These are phyloP conservation scores for Hypoxylon lienhwacheense DNA, from an alignment of 495 filamentous ascomycete genomes.

Conservation along the genomic window DNA sequence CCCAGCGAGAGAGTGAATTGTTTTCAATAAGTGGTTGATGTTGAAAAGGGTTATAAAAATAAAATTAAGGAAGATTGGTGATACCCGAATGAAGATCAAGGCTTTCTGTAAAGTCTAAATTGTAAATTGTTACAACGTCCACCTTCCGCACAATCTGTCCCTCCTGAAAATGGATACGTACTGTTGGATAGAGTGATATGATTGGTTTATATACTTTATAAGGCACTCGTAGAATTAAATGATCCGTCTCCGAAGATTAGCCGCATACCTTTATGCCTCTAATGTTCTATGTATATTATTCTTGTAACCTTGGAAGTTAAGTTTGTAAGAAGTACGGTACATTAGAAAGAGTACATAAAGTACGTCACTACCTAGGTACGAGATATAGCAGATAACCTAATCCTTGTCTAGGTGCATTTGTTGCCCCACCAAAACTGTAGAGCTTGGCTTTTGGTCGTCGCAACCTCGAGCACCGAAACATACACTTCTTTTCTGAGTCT, in stretches of 20 bases:
- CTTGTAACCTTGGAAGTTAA: neutral
- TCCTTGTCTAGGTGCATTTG: constrained; percentile 3
- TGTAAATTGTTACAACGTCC: constrained; percentile 11
- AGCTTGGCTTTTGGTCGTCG: constrained; percentile 25
- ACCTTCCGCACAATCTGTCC: constrained; percentile 36
- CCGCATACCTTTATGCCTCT: no score
- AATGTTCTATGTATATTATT: constrained; percentile 15
- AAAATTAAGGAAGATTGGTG: no score
- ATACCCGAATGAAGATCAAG: no score
- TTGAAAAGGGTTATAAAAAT: no score
- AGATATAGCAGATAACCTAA: constrained; percentile 7
- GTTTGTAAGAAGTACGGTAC: no score
- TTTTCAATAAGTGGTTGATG: constrained; percentile 7
- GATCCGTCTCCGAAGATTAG: constrained; percentile 27
- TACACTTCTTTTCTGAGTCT: neutral
- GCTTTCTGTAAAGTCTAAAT: constrained; percentile 22
- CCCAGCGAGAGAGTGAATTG: constrained; percentile 15
- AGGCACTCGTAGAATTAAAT: constrained; percentile 23
- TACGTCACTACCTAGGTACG: no score
- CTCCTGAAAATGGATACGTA: constrained; percentile 34
- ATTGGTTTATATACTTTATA: constrained; percentile 15
- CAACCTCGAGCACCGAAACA: constrained; percentile 5
- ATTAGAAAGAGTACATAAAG: no score
- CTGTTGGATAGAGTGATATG: neutral
- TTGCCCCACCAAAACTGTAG: constrained; percentile 53